These are phyloP conservation scores for Goniomonas avonlea DNA, from an alignment of 78 protist species.

Conservation along the genomic window DNA sequence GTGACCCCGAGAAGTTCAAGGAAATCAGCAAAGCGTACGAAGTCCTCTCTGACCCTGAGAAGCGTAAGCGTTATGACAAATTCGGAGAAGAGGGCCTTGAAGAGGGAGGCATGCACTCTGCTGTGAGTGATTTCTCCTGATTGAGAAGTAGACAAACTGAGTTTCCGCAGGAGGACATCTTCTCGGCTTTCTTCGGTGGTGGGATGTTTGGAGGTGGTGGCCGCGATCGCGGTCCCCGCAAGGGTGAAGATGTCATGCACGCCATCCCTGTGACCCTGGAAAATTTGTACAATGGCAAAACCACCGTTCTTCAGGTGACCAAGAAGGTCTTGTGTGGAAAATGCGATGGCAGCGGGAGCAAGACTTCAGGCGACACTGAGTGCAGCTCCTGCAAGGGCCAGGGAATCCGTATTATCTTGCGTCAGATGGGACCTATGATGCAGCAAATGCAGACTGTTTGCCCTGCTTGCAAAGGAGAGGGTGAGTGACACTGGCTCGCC, in stretches of 20 bases:
- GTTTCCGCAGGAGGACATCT: too few species aligned
- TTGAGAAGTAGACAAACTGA: too few species aligned
- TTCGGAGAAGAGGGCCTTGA: constrained; percentile 14
- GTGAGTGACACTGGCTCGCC: too few species aligned
- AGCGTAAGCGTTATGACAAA: neutral
- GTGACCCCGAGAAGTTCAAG: constrained; percentile 25
- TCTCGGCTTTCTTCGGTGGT: constrained; percentile 75
- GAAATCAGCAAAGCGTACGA: constrained; percentile 11
- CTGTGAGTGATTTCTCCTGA: too few species aligned
- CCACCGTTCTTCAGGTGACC: constrained; percentile 69
- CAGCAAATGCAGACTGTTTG: constrained; percentile 11
- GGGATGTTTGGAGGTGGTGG: constrained; percentile 23
- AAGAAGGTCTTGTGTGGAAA: constrained; percentile 65
- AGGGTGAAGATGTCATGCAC: constrained; percentile 59
- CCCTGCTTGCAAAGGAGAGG: too few species aligned
- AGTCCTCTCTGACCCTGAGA: constrained; percentile 8
- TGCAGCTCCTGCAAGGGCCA: constrained; percentile 78
- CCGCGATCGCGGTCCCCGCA: constrained; percentile 4
- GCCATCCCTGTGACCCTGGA: constrained; percentile 69
- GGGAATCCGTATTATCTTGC: constrained; percentile 57
- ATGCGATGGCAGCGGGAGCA: constrained; percentile 46
- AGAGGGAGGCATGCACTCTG: too few species aligned
- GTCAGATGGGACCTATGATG: constrained; percentile 39
- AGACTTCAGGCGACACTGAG: neutral
- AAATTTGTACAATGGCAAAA: constrained; percentile 88